These are phyloP conservation scores for Leishmania guyanensis DNA, from an alignment of 208 protist species.

Conservation along the genomic window DNA sequence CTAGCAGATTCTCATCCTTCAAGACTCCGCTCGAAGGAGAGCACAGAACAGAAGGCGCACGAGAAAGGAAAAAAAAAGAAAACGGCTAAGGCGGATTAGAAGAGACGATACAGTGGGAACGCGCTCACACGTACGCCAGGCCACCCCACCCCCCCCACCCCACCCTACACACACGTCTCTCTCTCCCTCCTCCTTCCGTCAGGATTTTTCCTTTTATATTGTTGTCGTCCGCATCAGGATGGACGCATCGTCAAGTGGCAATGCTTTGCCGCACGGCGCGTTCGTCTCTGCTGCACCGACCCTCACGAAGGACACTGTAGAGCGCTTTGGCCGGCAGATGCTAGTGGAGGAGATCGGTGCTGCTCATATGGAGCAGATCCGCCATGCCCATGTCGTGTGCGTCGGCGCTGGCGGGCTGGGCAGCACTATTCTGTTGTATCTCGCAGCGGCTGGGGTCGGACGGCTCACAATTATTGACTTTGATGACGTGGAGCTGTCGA, in stretches of 20 bases:
- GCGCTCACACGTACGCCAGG: neutral
- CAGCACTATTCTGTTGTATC: conserved; percentile 92
- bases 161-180: neutral
- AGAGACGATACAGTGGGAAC: neutral
- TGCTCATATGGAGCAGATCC: conserved; percentile 70
- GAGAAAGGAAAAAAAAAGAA: neutral
- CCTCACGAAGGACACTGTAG: conserved; percentile 69
- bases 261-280: neutral
- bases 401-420: conserved; percentile 95
- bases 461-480: conserved; percentile 90
- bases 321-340: conserved; percentile 91
- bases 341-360: conserved; percentile 87
- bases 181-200: neutral
- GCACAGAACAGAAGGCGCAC: neutral
- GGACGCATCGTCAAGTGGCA: neutral
- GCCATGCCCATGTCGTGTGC: conserved; percentile 68
- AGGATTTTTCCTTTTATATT: neutral
- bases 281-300: conserved; percentile 35
- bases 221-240: neutral
- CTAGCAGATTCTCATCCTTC: neutral
- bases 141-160: neutral
- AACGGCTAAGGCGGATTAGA: neutral
- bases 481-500: conserved; percentile 93
- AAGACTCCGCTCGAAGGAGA: neutral
- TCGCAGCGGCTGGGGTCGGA: conserved; percentile 93